Conservation (phyloP, 768 basidiomycete species). For the Erythrobasidium yunnanense region DNA sequence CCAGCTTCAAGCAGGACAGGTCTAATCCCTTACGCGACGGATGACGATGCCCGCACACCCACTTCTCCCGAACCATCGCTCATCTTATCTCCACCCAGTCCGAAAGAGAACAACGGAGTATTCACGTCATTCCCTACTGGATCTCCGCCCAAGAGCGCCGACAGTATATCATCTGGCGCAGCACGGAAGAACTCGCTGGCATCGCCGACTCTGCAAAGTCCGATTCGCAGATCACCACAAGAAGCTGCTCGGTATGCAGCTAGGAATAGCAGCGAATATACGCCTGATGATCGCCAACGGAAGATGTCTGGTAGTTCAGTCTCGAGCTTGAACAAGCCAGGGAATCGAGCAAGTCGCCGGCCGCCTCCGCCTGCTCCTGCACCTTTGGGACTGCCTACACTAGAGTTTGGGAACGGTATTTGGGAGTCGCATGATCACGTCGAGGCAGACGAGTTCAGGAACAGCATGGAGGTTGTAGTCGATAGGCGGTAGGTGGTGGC, state of each 20-base stretch:
- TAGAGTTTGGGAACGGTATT: constrained; percentile 18
- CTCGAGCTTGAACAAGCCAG: no score
- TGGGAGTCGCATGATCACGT: constrained; percentile 1
- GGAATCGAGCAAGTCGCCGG: background rate
- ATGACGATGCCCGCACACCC: background rate
- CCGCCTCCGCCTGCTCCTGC: constrained; percentile 5
- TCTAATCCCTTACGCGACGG: background rate
- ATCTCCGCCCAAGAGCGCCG: background rate
- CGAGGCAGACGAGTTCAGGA: constrained; percentile 7
- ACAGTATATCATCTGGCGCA: background rate
- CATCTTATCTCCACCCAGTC: constrained; percentile 11
- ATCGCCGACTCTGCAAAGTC: background rate
- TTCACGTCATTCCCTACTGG: constrained; percentile 5
- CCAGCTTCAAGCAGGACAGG: background rate
- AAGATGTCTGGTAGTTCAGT: no score
- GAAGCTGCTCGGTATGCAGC: no score
- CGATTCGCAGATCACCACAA: no score
- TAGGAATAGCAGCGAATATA: no score
- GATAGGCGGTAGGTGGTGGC: background rate
- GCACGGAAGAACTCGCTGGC: background rate
- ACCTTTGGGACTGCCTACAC: constrained; percentile 17
- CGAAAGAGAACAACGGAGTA: constrained; percentile 5
- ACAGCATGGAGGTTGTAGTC: constrained; percentile 13
- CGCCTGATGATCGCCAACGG: no score
- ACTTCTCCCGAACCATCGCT: constrained; percentile 16